A percentile compares a stretch with the other conserved stretches of the same genome.
Conservation (phyloP, 129 eudicot species). For the Centella asiatica region DNA sequence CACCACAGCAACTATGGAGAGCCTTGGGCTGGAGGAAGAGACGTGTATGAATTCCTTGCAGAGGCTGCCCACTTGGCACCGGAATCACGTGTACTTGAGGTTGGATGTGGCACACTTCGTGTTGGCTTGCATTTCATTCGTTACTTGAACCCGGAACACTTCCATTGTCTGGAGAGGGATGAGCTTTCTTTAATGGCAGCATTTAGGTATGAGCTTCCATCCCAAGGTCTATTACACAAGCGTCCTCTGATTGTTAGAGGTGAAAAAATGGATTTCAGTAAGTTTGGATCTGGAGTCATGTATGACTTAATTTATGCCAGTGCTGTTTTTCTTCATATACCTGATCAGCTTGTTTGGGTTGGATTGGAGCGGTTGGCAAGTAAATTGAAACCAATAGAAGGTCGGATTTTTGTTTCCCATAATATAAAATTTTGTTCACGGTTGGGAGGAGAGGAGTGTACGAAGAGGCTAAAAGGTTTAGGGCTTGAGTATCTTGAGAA, state of each 20-base stretch:
- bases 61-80: slow-evolving; percentile 48
- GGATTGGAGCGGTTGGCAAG: slow-evolving; percentile 70
- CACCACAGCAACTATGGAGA: slow-evolving; percentile 99
- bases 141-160: slow-evolving; percentile 56
- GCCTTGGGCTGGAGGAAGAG: slow-evolving; percentile 99
- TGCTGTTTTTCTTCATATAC: slow-evolving; percentile 97
- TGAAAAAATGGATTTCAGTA: slow-evolving; percentile 81
- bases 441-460: slow-evolving; percentile 90
- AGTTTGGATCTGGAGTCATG: slow-evolving; percentile 50
- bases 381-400: slow-evolving; percentile 61
- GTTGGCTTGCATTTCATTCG: slow-evolving; percentile 84
- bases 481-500: slow-evolving; percentile 84
- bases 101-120: slow-evolving; percentile 95
- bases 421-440: slow-evolving; percentile 88
- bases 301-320: slow-evolving; percentile 86
- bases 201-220: slow-evolving; percentile 80
- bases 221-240: slow-evolving; percentile 72
- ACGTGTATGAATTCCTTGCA: slow-evolving; percentile 89
- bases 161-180: slow-evolving; percentile 82
- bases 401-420: slow-evolving; percentile 84
- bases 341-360: slow-evolving; percentile 86
- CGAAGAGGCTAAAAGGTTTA: slow-evolving; percentile 47
- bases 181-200: slow-evolving; percentile 95
- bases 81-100: slow-evolving; percentile 77
- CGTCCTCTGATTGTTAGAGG: slow-evolving; percentile 85